phyloP scores from a whole-genome alignment of 768 basidiomycete species.

The Amanita thiersii region DNA sequence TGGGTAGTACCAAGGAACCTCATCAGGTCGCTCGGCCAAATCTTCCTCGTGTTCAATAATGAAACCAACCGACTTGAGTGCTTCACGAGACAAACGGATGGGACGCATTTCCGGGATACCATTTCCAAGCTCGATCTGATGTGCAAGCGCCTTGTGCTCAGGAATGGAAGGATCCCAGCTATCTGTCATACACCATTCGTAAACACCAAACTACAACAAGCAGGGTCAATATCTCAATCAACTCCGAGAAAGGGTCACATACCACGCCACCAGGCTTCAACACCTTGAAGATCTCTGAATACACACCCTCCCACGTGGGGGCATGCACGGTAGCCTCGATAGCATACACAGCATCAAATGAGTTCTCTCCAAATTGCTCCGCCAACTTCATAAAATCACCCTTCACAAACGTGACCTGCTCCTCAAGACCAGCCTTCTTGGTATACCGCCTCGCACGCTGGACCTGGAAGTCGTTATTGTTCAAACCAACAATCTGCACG shows the following conservation, averaged over 20 bases:
- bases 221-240: conserved; percentile 2
- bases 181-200: conserved; percentile 99
- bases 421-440: conserved; percentile 60
- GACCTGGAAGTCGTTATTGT: conserved; percentile 96
- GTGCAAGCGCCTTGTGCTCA: conserved; percentile 83
- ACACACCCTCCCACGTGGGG: conserved; percentile 92
- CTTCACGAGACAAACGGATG: conserved; percentile 58
- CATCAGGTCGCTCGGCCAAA: conserved; percentile 76
- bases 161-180: conserved; percentile 81
- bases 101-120: conserved; percentile 98
- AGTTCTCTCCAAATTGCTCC: conserved; percentile 87
- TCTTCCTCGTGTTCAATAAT: conserved; percentile 88
- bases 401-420: conserved; percentile 76
- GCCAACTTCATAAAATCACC: conserved; percentile 96
- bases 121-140: conserved; percentile 89
- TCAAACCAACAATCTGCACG: conserved; percentile 75
- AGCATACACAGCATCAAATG: conserved; percentile 95
- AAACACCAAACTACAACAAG: conserved; percentile 77
- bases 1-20: conserved; percentile 91
- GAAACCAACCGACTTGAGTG: conserved; percentile 80
- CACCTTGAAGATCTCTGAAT: conserved; percentile 86
- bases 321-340: conserved; percentile 98
- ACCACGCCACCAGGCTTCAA: conserved; percentile 95
- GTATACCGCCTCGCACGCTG: conserved; percentile 83
- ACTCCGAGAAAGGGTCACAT: conserved; percentile 22